phyloP scores from a whole-genome alignment of 495 filamentous ascomycete genomes.

The Physcia stellaris region DNA sequence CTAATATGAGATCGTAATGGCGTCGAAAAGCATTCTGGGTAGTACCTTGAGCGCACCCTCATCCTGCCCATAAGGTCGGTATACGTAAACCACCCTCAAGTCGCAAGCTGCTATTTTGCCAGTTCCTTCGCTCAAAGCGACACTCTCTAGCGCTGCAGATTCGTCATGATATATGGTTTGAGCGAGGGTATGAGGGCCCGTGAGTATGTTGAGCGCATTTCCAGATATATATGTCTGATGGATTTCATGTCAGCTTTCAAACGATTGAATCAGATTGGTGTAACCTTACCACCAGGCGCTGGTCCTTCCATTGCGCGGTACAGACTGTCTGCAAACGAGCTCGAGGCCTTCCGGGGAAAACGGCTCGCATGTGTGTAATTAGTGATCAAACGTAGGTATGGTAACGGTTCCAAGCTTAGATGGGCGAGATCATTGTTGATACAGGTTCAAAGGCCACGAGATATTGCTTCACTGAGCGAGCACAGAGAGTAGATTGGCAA shows the following conservation, averaged over 20 bases:
- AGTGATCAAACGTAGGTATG: no score
- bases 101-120: slow-evolving; percentile 76
- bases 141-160: slow-evolving; percentile 51
- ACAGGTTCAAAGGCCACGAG: no score
- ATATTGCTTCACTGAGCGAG: no score
- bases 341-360: slow-evolving; percentile 85
- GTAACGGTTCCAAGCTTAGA: no score
- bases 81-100: slow-evolving; percentile 53
- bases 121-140: slow-evolving; percentile 63
- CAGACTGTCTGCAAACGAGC: slow-evolving; percentile 80
- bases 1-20: slow-evolving; percentile 2
- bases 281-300: slow-evolving; percentile 60
- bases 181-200: slow-evolving; percentile 56
- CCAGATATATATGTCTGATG: slow-evolving; percentile 77
- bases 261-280: slow-evolving; percentile 61
- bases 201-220: slow-evolving; percentile 70
- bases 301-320: slow-evolving; percentile 68
- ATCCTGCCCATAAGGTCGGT: slow-evolving; percentile 59
- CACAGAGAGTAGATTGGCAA: no score
- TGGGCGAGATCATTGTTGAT: no score
- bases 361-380: slow-evolving; percentile 48
- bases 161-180: slow-evolving; percentile 89
- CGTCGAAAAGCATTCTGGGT: not conserved
- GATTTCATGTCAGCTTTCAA: slow-evolving; percentile 46
- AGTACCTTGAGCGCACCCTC: slow-evolving; percentile 54